These are phyloP conservation scores for Psophocarpus tetragonolobus DNA, from an alignment of 306 rosid genomes.

Conservation along the genomic window DNA sequence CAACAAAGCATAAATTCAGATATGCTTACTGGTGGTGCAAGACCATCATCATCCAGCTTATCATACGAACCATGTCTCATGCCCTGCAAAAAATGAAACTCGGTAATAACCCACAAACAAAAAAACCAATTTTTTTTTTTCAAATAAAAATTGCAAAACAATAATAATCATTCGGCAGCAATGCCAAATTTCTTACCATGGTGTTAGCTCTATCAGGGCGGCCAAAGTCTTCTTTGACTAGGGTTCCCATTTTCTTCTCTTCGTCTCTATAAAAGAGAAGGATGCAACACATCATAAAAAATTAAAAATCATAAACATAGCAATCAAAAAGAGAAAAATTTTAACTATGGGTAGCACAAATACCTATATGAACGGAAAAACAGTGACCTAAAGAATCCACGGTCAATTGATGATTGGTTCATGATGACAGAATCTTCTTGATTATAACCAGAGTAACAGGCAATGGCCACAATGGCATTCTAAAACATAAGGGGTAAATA, in stretches of 20 bases:
- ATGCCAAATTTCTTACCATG: conserved; percentile 56
- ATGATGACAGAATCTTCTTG: conserved; percentile 99
- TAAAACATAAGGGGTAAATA: conserved; percentile 30
- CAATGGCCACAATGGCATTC: conserved; percentile 98
- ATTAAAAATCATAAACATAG: conserved; percentile 14
- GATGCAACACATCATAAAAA: not conserved
- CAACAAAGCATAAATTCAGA: not conserved
- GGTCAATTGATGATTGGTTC: conserved; percentile 97
- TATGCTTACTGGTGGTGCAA: conserved; percentile 93
- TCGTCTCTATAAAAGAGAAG: conserved; percentile 65
- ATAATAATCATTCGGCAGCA: not conserved
- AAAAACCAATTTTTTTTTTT: conserved; percentile 38
- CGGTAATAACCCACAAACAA: not conserved
- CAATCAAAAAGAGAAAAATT: not conserved
- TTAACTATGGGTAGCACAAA: conserved; percentile 14
- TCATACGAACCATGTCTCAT: conserved; percentile 99
- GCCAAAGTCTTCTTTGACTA: conserved; percentile 97
- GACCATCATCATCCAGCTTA: conserved; percentile 98
- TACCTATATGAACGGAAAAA: conserved; percentile 97
- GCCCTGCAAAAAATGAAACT: conserved; percentile 65
- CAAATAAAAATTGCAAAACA: not conserved
- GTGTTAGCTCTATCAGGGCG: conserved; percentile 97
- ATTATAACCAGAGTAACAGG: conserved; percentile 97
- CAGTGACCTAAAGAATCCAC: conserved; percentile 94
- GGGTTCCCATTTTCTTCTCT: conserved; percentile 99